phyloP scores from a whole-genome alignment of 768 basidiomycete species.

The Russula brevipes region DNA sequence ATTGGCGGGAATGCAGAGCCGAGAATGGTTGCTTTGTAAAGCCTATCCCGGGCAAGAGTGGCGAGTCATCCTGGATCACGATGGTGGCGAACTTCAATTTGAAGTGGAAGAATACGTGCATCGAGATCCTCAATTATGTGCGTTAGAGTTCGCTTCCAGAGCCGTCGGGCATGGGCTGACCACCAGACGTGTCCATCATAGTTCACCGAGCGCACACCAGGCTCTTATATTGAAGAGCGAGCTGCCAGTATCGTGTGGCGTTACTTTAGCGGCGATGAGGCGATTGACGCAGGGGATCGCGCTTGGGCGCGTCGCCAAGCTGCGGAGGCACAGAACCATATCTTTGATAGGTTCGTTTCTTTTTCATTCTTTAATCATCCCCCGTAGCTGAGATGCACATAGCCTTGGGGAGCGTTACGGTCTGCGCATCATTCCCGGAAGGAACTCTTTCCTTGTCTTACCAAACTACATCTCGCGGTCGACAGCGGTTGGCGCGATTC shows the following conservation, averaged over 20 bases:
- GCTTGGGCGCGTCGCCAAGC: slow-evolving; percentile 85
- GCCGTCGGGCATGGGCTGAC: not conserved
- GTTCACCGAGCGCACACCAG: slow-evolving; percentile 88
- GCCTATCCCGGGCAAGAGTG: slow-evolving; percentile 37
- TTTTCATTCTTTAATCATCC: not conserved
- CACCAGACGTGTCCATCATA: slow-evolving; percentile 29
- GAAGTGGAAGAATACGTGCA: slow-evolving; percentile 73
- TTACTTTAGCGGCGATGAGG: slow-evolving; percentile 59
- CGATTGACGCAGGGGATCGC: slow-evolving; percentile 43
- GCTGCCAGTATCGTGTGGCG: slow-evolving; percentile 81
- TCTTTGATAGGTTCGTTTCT: slow-evolving; percentile 61
- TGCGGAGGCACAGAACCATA: slow-evolving; percentile 88
- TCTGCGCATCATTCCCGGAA: slow-evolving; percentile 75
- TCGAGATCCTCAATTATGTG: slow-evolving; percentile 83
- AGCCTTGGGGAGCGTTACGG: slow-evolving; percentile 81
- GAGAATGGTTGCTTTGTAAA: slow-evolving; percentile 88
- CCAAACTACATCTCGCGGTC: slow-evolving; percentile 80
- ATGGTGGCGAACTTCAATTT: slow-evolving; percentile 76
- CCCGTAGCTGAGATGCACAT: not conserved
- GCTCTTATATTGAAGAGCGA: slow-evolving; percentile 78
- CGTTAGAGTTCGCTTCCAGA: slow-evolving; percentile 30
- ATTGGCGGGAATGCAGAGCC: slow-evolving; percentile 41
- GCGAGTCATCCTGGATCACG: slow-evolving; percentile 58
- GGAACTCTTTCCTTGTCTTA: slow-evolving; percentile 74
- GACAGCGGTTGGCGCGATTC: slow-evolving; percentile 76